Evolutionary conservation across 495 filamentous ascomycete genomes (phyloP).

Genomic region (Lepraria neglecta): DNA sequence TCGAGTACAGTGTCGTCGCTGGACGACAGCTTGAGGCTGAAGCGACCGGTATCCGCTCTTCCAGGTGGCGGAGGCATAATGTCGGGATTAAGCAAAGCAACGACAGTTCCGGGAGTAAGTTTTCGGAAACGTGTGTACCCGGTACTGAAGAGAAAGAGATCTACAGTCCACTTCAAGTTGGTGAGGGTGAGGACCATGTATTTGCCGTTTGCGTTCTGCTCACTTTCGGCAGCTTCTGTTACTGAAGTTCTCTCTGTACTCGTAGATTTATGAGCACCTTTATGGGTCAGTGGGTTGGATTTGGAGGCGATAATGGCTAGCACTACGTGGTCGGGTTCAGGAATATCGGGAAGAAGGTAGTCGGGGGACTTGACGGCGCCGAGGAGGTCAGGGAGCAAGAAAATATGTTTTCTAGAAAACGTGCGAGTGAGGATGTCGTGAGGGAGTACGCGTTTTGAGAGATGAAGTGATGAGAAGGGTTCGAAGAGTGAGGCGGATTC

Average conservation of each 20-base stretch:
- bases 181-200: conserved; percentile 89
- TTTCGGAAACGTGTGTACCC: conserved; percentile 91
- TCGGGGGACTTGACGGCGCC: conserved; percentile 72
- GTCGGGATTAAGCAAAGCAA: conserved; percentile 89
- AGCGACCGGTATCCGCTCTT: conserved; percentile 68
- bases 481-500: conserved; percentile 56
- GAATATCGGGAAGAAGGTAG: conserved; percentile 80
- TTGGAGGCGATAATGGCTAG: conserved; percentile 83
- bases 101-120: conserved; percentile 71
- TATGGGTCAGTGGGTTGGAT: conserved; percentile 68
- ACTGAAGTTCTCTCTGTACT: conserved; percentile 33
- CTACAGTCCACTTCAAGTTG: conserved; percentile 84
- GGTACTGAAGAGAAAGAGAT: conserved; percentile 84
- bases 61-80: conserved; percentile 77
- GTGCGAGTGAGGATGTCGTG: conserved; percentile 71
- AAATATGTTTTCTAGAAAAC: conserved; percentile 62
- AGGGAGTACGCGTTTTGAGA: conserved; percentile 79
- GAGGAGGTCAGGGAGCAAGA: conserved; percentile 75
- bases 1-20: conserved; percentile 87
- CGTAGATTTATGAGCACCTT: conserved; percentile 42
- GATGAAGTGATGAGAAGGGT: conserved; percentile 74
- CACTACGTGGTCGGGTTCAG: conserved; percentile 80
- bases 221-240: conserved; percentile 46
- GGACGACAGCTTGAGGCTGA: conserved; percentile 73
- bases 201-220: conserved; percentile 56